Evolutionary conservation across 441 rosid species (phyloP), one percentile per base, ranked within the genome.

Genomic region (Melastoma candidum): DNA sequence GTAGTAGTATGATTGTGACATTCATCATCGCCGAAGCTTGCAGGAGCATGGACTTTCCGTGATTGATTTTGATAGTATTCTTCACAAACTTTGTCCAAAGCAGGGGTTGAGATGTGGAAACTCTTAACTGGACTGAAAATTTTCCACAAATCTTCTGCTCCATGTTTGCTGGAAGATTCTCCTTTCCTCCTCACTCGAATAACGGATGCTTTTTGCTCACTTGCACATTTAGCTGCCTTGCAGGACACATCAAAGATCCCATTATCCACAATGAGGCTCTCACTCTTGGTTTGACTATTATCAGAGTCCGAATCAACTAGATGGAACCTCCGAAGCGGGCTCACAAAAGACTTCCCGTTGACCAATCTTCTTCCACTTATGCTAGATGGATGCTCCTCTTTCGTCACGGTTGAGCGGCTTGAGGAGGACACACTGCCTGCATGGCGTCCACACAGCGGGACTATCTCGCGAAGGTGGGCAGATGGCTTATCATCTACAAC

Each of bases 271-370:
- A 59, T 47, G 14, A 48, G 64, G 61, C 59, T 66, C 47, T 62
- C 56, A 39, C 60, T 36, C 12, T 41, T 49, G 26, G 73, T 66
- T 63, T 81, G 73, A 59, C 75, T 78, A 47, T 17, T 17, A 17
- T 83, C 95, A 22, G 85, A 62, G 57, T 74, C 76, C 1, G 73
- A 77, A 72, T 92, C 94, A 54, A 85, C 68, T 52, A 85, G 71
- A 73, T 77, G 90, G 67, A 92, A 87, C 74, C 68, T 92, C 66
- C 95, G 74, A 54, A 85, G 85, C 66, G 98, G 96, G 67, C 95
- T 87, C 54, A 65, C 41, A 48, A 80, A 67, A 63, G 83, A 61
- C 24, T 74, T 77, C 11, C 83, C 84, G 60, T 85, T 82, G 47
- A 67, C 5, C 14, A 74, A 51, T 32, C 73, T 75, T 32, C 56